Evolutionary conservation across 192 early-diverging fungal genomes (phyloP).

Genomic region (Gryganskiella cystojenkinii): DNA sequence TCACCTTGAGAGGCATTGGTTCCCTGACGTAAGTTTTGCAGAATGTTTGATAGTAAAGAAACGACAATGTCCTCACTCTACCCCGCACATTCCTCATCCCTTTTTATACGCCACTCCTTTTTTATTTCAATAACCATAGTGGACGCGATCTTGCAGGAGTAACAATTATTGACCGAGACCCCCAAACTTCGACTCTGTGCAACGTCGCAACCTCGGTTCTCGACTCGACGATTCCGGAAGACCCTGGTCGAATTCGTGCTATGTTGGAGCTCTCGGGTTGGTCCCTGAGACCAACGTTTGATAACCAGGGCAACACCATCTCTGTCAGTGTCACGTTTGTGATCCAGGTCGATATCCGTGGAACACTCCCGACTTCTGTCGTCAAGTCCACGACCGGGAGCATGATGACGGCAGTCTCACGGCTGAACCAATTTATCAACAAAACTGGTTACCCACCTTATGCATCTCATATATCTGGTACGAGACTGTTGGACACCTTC

Average conservation of each 20-base stretch:
- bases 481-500: constrained; percentile 55
- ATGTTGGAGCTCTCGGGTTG: constrained; percentile 60
- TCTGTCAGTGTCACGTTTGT: constrained; percentile 58
- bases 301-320: constrained; percentile 47
- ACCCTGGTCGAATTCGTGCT: constrained; percentile 56
- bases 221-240: constrained; percentile 58
- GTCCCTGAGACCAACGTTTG: constrained; percentile 58
- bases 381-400: constrained; percentile 56
- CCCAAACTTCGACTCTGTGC: constrained; percentile 52
- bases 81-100: background rate
- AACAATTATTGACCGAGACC: constrained; percentile 62
- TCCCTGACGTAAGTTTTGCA: constrained; percentile 44
- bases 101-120: background rate
- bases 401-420: constrained; percentile 57
- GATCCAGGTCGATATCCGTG: constrained; percentile 63
- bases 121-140: constrained; percentile 36
- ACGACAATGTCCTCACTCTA: background rate
- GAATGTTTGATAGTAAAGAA: background rate
- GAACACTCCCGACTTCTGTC: constrained; percentile 53
- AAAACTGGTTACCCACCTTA: constrained; percentile 65
- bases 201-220: constrained; percentile 59
- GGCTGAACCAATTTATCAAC: constrained; percentile 56
- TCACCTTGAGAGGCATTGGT: constrained; percentile 44
- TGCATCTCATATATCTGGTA: constrained; percentile 57
- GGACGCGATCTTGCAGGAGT: constrained; percentile 60